Conservation (phyloP, 495 filamentous ascomycete species). For the Lepraria neglecta region DNA sequence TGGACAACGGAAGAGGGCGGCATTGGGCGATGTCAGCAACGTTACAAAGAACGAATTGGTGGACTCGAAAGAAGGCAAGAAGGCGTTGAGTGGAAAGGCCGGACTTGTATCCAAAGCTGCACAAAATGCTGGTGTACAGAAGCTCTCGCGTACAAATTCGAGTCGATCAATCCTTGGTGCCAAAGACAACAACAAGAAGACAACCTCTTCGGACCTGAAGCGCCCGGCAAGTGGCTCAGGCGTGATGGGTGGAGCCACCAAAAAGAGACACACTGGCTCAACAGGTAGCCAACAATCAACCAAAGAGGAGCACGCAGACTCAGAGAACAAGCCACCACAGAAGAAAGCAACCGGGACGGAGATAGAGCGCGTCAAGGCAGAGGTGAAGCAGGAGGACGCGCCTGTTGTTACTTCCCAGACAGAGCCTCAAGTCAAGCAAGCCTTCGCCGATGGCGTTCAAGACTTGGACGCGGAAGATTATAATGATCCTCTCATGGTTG, state of each 20-base stretch:
- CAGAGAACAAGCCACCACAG: conserved; percentile 49
- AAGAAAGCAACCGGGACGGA: conserved; percentile 41
- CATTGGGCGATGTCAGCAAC: conserved; percentile 92
- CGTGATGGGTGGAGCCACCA: conserved; percentile 48
- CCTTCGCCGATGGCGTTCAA: conserved; percentile 45
- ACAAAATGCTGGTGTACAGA: conserved; percentile 67
- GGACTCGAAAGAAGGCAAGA: conserved; percentile 63
- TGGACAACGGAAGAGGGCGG: conserved; percentile 59
- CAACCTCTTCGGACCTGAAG: conserved; percentile 52
- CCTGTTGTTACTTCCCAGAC: conserved; percentile 30
- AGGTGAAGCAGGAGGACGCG: conserved; percentile 26
- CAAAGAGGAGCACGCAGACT: conserved; percentile 58
- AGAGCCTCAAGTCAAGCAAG: conserved; percentile 37
- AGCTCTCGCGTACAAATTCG: conserved; percentile 59
- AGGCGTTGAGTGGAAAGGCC: conserved; percentile 50
- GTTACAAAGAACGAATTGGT: conserved; percentile 66
- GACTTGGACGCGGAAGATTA: conserved; percentile 80
- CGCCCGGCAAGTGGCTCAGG: conserved; percentile 67
- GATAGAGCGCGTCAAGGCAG: conserved; percentile 30
- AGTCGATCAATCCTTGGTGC: conserved; percentile 54
- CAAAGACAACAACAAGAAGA: conserved; percentile 63
- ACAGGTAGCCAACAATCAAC: conserved; percentile 44
- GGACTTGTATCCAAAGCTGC: conserved; percentile 73
- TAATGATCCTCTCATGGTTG: conserved; percentile 93
- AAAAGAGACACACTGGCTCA: conserved; percentile 57